Evolutionary conservation across 176 grass and related monocot genomes (phyloP), one percentile per base, ranked within the genome.

Genomic region (Microstegium vimineum): DNA sequence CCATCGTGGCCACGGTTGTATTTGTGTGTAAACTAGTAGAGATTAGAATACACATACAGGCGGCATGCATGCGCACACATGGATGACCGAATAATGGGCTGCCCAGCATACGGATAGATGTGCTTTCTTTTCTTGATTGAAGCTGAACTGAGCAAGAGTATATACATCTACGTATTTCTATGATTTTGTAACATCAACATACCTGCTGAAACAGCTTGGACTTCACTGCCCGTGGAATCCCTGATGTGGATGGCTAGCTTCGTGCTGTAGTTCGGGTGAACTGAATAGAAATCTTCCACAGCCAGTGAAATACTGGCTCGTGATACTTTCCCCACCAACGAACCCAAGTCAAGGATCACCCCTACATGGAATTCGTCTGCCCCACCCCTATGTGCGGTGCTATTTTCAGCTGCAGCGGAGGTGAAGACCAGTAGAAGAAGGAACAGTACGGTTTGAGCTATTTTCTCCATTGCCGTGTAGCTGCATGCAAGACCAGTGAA

Each of bases 271-370:
- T 89, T 90, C 0, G 10, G 34, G 54, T 92, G 45, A 1, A 37
- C 74, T 0, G 27, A 22, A 26, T 95, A 92, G 81, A 95, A 95
- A 31, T 95, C 93, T 25, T 90, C 40, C 8, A 92, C 23, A 1
- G 93, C 93, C 87, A 95, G 40, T 5, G 74, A 78, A 33, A 90
- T 38, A 36, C 85, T 90, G 75, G 90, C 86, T 9, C 30, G 38
- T 36, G 72, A 66, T 7, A 84, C 80, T 65, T 83, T 90, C 3
- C 93, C 93, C 13, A 79, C 68, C 38, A 73, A 56, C 22, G 87
- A 87, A 3, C 3, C 27, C 51, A 85, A 35, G 66, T 95, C 71
- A 1, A 89, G 90, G 46, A 95, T 86, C 17, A 95, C 78, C 3
- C 93, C 85, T 1, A 95, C 82, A 71, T 92, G 83, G 86, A 92